Percentiles rank a stretch among this genome's conserved stretches.
Evolutionary conservation across 257 asterid species (phyloP).

Genomic region (Solanum etuberosum): DNA sequence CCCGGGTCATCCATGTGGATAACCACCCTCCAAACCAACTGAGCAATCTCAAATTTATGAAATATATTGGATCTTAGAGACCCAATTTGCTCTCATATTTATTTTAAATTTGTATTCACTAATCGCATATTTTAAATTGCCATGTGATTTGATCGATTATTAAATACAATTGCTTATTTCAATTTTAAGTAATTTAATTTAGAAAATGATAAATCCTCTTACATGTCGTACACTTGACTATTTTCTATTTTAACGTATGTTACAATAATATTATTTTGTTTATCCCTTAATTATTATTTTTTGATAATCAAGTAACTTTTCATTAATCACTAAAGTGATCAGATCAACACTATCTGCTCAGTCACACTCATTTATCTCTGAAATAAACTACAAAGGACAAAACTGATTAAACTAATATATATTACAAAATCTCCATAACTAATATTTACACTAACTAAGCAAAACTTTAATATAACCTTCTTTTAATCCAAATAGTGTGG

Average conservation of each 20-base stretch:
- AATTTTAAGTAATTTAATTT: neutral
- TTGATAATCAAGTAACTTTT: neutral
- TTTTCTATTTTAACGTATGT: neutral
- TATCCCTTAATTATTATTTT: neutral
- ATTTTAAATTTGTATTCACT: neutral
- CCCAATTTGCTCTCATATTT: neutral
- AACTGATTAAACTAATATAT: neutral
- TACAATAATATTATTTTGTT: neutral
- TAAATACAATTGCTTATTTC: neutral
- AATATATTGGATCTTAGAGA: too few relatives aligned
- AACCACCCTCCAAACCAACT: too few relatives aligned
- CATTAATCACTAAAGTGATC: neutral
- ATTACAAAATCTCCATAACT: neutral
- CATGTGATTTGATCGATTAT: neutral
- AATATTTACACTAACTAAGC: neutral
- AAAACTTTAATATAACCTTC: neutral
- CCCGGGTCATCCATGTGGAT: too few relatives aligned
- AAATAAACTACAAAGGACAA: neutral
- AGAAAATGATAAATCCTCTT: neutral
- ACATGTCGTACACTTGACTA: neutral
- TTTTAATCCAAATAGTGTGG: neutral
- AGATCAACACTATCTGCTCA: neutral
- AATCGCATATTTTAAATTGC: neutral
- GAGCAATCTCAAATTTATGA: too few relatives aligned
- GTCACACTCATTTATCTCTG: neutral